Conservation (phyloP, 176 grass and related monocot genomes). For the Lolium multiflorum region DNA sequence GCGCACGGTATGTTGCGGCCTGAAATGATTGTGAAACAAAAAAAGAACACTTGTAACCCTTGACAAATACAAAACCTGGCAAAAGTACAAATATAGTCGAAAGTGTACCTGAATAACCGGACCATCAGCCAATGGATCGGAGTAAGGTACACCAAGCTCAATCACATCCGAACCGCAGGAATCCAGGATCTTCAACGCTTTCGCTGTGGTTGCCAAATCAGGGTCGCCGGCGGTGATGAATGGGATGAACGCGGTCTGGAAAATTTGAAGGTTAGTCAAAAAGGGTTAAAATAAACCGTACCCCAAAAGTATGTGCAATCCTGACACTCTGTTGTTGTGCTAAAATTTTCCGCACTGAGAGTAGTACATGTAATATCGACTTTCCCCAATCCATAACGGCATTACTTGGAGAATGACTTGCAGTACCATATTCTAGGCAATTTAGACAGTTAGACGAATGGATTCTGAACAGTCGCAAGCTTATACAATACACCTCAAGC, state of each 20-base stretch:
- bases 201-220: conserved; percentile 75
- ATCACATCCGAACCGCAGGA: conserved; percentile 86
- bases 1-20: conserved; percentile 82
- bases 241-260: conserved; percentile 57
- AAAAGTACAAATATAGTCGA: background rate
- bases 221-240: conserved; percentile 96
- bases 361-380: background rate
- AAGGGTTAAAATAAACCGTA: too few relatives aligned
- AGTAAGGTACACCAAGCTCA: conserved; percentile 89
- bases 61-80: background rate
- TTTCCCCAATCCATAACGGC: too few relatives aligned
- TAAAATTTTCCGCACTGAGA: background rate
- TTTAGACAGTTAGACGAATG: background rate
- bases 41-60: conserved; percentile 10
- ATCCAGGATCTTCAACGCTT: conserved; percentile 81
- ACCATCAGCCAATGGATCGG: conserved; percentile 87
- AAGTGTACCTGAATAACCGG: conserved; percentile 80
- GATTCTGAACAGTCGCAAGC: background rate
- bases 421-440: too few relatives aligned
- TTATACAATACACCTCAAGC: background rate
- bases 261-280: too few relatives aligned
- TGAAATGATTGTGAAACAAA: conserved; percentile 31
- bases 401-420: too few relatives aligned
- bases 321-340: background rate
- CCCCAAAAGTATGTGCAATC: background rate